Evolutionary conservation across 139 green algal species (phyloP), one percentile per base, ranked within the genome.

Genomic region (Microglena sp.): DNA sequence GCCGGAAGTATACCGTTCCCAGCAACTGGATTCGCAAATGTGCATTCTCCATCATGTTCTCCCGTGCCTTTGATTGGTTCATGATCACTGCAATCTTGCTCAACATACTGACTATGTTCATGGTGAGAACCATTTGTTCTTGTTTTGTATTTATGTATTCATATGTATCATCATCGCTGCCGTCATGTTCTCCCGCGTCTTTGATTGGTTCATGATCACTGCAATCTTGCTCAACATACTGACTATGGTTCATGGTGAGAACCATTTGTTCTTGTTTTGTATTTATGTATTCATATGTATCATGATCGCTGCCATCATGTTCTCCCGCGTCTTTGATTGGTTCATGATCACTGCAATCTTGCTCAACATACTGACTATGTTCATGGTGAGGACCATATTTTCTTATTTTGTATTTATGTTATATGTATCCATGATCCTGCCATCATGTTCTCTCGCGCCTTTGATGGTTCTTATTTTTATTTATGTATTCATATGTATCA

Each of bases 21-120:
- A 24, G 4, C 18, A 65, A 65, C 34, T 32, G 7, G 33, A 53
- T 53, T 6, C 58, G 58, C 18, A 3, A 4, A 4, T 7, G 11
- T 5, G 18, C 5, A 6, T 53, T 33, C 31, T 22, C 4, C 21
- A 50, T 65, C 33, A 34, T 62, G 11, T 15, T 62, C 28, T 40
- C 55, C 7, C 6, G 43, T 5, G 30, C 27, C 4, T 76, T 76
- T 54, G 33, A 62, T 18, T 2, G 58, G 11, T 54, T 50, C 56
- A 64, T 76, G n/a, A 5, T 71, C 3, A 21, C 2, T 15, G 24
- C 11, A 61, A 71, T 78, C 55, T 2, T 68, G 3, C 28, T 40
- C 43, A 74, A 74, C 56, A 54, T 72, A 28, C 0, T 78, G 27
- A 57, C 64, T 34, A 78, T 78, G 72, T 68, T 68, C 27, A 58